phyloP scores from a whole-genome alignment of 2,329 filamentous ascomycete species.

The Scedosporium aurantiacum region DNA sequence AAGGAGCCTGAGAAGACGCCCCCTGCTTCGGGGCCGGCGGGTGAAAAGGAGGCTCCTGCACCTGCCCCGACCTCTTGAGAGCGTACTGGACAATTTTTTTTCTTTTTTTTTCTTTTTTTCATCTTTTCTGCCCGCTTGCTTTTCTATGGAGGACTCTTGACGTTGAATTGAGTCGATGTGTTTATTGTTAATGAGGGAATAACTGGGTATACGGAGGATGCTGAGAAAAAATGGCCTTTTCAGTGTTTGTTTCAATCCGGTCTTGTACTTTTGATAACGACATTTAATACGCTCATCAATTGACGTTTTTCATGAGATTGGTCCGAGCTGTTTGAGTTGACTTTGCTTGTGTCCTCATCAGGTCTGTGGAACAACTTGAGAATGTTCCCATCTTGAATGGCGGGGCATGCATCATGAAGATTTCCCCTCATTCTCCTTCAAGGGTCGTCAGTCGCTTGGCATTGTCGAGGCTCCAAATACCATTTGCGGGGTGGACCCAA shows the following conservation, averaged over 20 bases:
- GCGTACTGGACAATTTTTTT: neutral
- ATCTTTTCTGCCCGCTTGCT: too few relatives aligned
- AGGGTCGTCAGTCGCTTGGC: neutral
- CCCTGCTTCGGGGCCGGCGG: neutral
- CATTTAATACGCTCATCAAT: neutral
- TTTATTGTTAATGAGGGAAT: neutral
- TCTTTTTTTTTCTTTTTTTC: neutral
- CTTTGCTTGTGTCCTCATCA: neutral
- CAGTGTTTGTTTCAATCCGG: neutral
- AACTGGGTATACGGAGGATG: neutral
- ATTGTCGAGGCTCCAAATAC: neutral
- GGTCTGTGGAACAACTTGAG: too few relatives aligned
- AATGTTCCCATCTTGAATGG: too few relatives aligned
- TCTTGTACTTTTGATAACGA: neutral
- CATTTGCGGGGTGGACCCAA: neutral
- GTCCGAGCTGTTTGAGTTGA: neutral
- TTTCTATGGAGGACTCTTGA: neutral
- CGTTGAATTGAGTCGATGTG: neutral
- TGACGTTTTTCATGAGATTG: too few relatives aligned
- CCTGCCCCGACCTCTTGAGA: neutral
- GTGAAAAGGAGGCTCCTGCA: neutral
- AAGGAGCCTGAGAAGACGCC: slow-evolving; percentile 24
- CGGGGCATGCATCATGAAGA: neutral
- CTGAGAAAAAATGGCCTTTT: neutral
- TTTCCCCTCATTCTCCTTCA: neutral